Evolutionary conservation across 75 land plant species (phyloP), one percentile per base, ranked within the genome.

Genomic region (Pinus taeda): DNA sequence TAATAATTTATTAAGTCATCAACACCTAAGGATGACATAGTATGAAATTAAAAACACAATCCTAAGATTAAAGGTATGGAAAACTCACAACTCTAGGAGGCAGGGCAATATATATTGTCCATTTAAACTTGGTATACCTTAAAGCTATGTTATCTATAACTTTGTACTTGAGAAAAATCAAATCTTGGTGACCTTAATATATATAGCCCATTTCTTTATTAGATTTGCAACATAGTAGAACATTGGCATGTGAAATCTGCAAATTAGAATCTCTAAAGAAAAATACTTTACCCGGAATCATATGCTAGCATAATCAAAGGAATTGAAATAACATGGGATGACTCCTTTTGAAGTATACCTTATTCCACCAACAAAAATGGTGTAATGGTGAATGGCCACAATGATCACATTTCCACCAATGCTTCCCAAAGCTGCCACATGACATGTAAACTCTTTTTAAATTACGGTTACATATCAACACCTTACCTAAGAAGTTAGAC

Each of bases 101-200:
- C 60, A 95, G 93, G 66, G 96, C 93, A 62, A 95, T 88, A 87
- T 95, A 96, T 33, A 94, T 89, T 75, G 98, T 92, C 60, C 96
- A 78, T 57, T 93, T 96, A 72, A 83, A 81, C 74, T 95, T 95
- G 1, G 98, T 95, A 1, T 96, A 88, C 74, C 98, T 85, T 36
- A 95, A 65, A 45, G 93, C 73, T 42, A 90, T 82, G 26, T 75
- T 81, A 77, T 91, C 26, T 26, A 26, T 26, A 26, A 26, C 26
- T 26, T 26, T 26, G 26, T 26, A 26, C 26, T 26, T 26, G 39
- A 95, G 76, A 71, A 93, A 77, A 74, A 82, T 76, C 88, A 95
- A 83, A 3, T 93, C 92, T 77, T 83, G 85, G 57, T 71, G 83
- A 15, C 92, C 92, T 3, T 63, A 59, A 33, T 76, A 7, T 15